phyloP scores from a whole-genome alignment of 805 yeast species.

The Schizosaccharomyces cryophilus region DNA sequence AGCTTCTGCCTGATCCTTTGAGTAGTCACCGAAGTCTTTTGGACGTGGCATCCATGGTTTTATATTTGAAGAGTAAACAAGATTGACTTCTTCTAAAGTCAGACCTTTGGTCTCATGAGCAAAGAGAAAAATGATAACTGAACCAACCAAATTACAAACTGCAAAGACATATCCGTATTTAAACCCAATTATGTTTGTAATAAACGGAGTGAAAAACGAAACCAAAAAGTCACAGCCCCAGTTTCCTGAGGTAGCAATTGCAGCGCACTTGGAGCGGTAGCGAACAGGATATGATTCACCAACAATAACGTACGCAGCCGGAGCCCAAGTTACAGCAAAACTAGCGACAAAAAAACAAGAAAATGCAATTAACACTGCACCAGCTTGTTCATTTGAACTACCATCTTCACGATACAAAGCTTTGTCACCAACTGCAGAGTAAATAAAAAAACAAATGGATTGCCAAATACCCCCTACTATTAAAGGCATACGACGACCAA shows the following conservation, averaged over 20 bases:
- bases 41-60: slow-evolving; percentile 2
- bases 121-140: slow-evolving; percentile 32
- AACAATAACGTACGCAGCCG: slow-evolving; percentile 23
- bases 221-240: slow-evolving; percentile 26
- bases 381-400: slow-evolving; percentile 17
- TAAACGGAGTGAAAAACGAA: slow-evolving; percentile 46
- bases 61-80: slow-evolving; percentile 15
- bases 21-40: not conserved
- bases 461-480: slow-evolving; percentile 24
- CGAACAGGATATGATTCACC: slow-evolving; percentile 26
- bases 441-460: slow-evolving; percentile 29
- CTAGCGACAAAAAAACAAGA: slow-evolving; percentile 27
- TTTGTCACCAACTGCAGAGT: slow-evolving; percentile 22
- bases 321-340: slow-evolving; percentile 36
- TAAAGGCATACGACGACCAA: slow-evolving; percentile 26
- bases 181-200: slow-evolving; percentile 37
- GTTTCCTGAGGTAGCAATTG: slow-evolving; percentile 20
- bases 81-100: slow-evolving; percentile 36
- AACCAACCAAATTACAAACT: slow-evolving; percentile 26
- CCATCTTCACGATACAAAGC: slow-evolving; percentile 15
- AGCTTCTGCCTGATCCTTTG: too few relatives aligned
- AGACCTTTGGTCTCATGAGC: slow-evolving; percentile 38
- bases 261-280: slow-evolving; percentile 14
- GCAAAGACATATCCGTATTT: slow-evolving; percentile 37
- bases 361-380: slow-evolving; percentile 26